Evolutionary conservation across 2,329 filamentous ascomycete genomes (phyloP), one percentile per base, ranked within the genome.

Genomic region (Aspergillus unguis): DNA sequence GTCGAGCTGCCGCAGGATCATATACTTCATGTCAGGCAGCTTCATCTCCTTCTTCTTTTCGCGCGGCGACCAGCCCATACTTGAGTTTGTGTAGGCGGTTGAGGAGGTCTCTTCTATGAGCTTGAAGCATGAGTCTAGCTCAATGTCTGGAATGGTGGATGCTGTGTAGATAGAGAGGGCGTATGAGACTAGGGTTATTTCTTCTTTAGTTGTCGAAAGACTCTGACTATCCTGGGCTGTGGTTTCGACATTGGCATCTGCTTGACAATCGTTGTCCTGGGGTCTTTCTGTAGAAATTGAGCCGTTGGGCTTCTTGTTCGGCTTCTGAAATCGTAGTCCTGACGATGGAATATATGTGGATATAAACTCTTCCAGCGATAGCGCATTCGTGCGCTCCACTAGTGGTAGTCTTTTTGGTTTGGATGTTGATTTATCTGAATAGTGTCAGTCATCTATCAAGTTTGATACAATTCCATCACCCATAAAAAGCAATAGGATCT

Each of bases 21-120:
- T 62, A 61, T 82, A 86, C 41, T 78, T 74, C 81, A 86, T 83
- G 51, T 82, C 78, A 0, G 71, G 69, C 27, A 85, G 68, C 35
- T 67, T 67, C 83, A 86, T 85, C 68, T 86, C 83, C 33, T 71
- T 71, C 29, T 66, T 66, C 67, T 85, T 86, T 33, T 75, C 74
- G 2, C 62, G 59, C 0, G 74, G 70, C 4, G 80, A 76, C 83
- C 83, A 86, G 47, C 82, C 81, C 1, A 70, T 66, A 28, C 69
- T 72, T 4, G 81, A 83, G 3, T 65, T 62, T 17, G 72, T 69
- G 66, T 85, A 85, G 51, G 78, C 76, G 4, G 69, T 62, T 8
- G 71, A 66, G n/a, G 80, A 83, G 0, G 82, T 85, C 3, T 65
- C 60, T 56, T 80, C 72, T 46, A 86, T 72, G 5, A 86, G 73